These are phyloP conservation scores for Fusarium nygamai DNA, from an alignment of 2,329 filamentous ascomycete species.

Conservation along the genomic window DNA sequence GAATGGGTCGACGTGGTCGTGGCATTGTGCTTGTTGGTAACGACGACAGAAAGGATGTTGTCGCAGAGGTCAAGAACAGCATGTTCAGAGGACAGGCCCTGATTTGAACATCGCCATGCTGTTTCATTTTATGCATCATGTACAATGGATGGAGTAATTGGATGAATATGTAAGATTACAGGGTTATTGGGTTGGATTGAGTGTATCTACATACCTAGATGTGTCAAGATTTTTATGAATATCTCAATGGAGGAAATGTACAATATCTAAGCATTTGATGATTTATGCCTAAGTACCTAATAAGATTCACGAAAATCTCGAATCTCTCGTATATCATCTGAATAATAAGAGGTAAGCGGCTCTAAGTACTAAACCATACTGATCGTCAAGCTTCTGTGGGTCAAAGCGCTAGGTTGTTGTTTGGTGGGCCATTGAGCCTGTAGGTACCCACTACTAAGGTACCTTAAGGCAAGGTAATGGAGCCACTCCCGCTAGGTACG, in stretches of 20 bases:
- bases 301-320: neutral
- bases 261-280: neutral
- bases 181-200: conserved; percentile 1
- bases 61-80: conserved; percentile 89
- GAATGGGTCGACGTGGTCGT: conserved; percentile 90
- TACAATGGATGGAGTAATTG: conserved; percentile 35
- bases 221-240: conserved; percentile 10
- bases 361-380: neutral
- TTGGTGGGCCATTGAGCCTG: conserved; percentile 21
- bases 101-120: conserved; percentile 59
- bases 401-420: conserved; percentile 25
- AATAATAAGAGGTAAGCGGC: neutral
- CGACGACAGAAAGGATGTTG: conserved; percentile 88
- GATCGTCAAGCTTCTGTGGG: conserved; percentile 14
- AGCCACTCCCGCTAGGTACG: conserved; percentile 1
- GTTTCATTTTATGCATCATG: conserved; percentile 19
- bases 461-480: neutral
- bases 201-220: conserved; percentile 1
- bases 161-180: conserved; percentile 29
- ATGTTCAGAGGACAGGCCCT: conserved; percentile 85
- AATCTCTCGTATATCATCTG: neutral
- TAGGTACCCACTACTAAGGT: neutral
- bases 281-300: neutral
- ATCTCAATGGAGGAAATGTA: conserved; percentile 19
- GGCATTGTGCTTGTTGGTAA: conserved; percentile 92